Percentiles rank a stretch among this genome's conserved stretches.
Conservation (phyloP, 1,284 basidiomycete genomes). For the Xerocomus nothofagi region DNA sequence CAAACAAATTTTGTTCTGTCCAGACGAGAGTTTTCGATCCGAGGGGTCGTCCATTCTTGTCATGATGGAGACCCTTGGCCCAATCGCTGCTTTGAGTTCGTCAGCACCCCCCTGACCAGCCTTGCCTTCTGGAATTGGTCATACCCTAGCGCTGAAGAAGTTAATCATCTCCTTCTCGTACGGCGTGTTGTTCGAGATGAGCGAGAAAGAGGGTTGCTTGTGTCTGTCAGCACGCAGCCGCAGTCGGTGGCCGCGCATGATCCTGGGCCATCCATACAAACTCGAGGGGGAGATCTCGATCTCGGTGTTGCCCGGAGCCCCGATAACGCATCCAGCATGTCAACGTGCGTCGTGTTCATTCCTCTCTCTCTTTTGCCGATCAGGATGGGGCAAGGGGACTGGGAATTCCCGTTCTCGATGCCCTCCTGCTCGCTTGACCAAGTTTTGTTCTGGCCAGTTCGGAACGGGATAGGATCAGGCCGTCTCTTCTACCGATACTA, state of each 20-base stretch:
- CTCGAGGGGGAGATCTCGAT: slow-evolving; percentile 15
- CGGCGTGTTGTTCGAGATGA: slow-evolving; percentile 29
- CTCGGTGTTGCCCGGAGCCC: slow-evolving; percentile 15
- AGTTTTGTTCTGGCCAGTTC: background rate
- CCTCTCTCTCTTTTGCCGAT: slow-evolving; percentile 8
- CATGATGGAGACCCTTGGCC: slow-evolving; percentile 31
- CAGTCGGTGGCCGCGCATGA: background rate
- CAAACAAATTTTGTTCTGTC: slow-evolving; percentile 20
- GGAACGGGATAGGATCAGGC: slow-evolving; percentile 15
- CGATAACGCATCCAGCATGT: no score
- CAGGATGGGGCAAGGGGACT: slow-evolving; percentile 7
- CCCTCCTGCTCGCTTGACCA: no score
- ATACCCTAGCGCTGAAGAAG: slow-evolving; percentile 10
- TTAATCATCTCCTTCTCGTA: background rate
- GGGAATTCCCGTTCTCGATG: no score
- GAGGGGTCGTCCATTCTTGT: no score
- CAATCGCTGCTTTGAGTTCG: slow-evolving; percentile 5
- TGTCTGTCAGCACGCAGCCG: slow-evolving; percentile 12
- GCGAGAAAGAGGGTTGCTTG: slow-evolving; percentile 19
- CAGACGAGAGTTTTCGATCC: no score
- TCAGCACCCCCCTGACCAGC: slow-evolving; percentile 13
- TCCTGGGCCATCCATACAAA: no score
- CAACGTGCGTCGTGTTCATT: no score
- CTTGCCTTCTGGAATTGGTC: slow-evolving; percentile 24
- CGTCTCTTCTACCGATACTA: background rate